Base-by-base conservation (phyloP, 148 eudicot genomes). In the Fallopia convolvulus region DNA sequence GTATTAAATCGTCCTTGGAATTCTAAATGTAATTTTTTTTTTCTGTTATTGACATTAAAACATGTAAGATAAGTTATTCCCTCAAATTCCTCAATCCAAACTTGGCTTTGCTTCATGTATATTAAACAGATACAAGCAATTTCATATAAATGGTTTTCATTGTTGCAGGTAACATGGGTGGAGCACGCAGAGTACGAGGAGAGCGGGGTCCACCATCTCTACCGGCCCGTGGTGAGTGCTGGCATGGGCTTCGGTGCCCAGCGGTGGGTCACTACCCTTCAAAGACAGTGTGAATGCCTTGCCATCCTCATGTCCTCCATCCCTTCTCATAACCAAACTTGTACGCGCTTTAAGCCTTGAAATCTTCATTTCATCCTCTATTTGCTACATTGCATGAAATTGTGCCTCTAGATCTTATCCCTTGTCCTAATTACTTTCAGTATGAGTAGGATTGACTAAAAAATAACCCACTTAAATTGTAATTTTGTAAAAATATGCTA, bases 161-260 rank as follows among this genome's bases (percentile, higher is more conserved):
- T 17, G n/a, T 20, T 71, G 47, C 78, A 96, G 99, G 98, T 96
- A 52, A 96, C 99, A 36, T 96, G 99, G 98, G 91, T 96, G 72
- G 99, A 96, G 74, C 99, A 96, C 75, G 83, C 91, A 0, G 97
- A 90, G 32, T 96, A 93, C 63, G 97, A 96, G 23, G 98, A 93
- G 79, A 89, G 87, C 65, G 30, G 75, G 6, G 76, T 91, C 41
- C 99, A 96, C 86, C 94, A 83, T 78, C 92, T 96, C 39, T 96
- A 91, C 78, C 90, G 93, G 23, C 93, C 97, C 2, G 75, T 93
- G 60, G 68, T 93, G n/a, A 71, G 87, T 49, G 78, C 98, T 9
- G 99, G 98, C 36, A 84, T 91, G 92, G 99, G 94, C 20, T 96
- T 96, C 42, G 99, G 99, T 15, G 98, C 98, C 12, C 97, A 91